These are phyloP conservation scores for Diversispora epigaea DNA, from an alignment of 192 early-diverging fungal species.

Conservation along the genomic window DNA sequence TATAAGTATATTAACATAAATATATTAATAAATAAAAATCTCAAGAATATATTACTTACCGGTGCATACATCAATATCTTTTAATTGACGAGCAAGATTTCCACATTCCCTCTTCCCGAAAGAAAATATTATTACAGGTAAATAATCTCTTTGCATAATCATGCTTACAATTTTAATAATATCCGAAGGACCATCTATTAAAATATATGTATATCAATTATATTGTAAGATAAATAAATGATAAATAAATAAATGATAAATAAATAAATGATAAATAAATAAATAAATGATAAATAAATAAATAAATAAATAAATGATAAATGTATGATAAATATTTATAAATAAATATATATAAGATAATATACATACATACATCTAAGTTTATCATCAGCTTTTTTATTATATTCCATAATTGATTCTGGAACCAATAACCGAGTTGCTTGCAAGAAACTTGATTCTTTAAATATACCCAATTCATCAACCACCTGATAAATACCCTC, in stretches of 20 bases:
- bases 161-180: constrained; percentile 96
- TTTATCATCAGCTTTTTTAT: constrained; percentile 26
- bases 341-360: constrained; percentile 98
- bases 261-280: constrained; percentile 90
- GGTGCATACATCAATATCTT: constrained; percentile 87
- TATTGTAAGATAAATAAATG: neutral
- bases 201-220: neutral
- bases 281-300: too few species aligned
- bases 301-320: too few species aligned
- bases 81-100: constrained; percentile 85
- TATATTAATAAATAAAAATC: neutral
- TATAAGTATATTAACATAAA: neutral
- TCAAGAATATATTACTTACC: constrained; percentile 24
- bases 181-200: constrained; percentile 72
- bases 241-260: neutral
- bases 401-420: constrained; percentile 46
- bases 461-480: constrained; percentile 92
- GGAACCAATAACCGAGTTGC: constrained; percentile 74
- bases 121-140: constrained; percentile 97
- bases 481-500: constrained; percentile 95
- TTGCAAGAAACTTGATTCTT: constrained; percentile 94
- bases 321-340: too few species aligned
- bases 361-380: constrained; percentile 87
- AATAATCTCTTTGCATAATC: constrained; percentile 94
- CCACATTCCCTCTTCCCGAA: constrained; percentile 96